Percentiles rank a stretch among this genome's conserved stretches.
phyloP scores from a whole-genome alignment of 345 rosid genomes.

The Geranium brycei region DNA sequence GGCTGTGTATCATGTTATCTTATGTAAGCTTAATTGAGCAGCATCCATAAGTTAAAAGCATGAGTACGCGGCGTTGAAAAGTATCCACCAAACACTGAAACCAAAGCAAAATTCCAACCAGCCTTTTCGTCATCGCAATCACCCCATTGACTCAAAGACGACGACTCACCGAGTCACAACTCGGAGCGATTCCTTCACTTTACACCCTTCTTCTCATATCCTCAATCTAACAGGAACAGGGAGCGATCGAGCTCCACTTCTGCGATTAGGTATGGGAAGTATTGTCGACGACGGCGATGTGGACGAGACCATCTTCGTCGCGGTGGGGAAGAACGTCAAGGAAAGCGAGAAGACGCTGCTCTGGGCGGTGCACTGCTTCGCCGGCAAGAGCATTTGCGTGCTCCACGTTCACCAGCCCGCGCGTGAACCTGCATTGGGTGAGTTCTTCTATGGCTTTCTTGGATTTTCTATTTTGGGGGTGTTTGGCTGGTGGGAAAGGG shows the following conservation, averaged over 20 bases:
- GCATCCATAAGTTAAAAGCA: too few relatives aligned
- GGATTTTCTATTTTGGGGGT: slow-evolving; percentile 2
- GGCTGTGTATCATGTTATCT: too few relatives aligned
- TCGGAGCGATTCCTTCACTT: not conserved
- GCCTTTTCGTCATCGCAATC: not conserved
- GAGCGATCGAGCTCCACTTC: too few relatives aligned
- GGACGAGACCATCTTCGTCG: slow-evolving; percentile 62
- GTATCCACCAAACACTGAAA: not conserved
- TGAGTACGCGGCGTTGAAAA: not conserved
- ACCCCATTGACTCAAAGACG: not conserved
- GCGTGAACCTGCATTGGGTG: slow-evolving; percentile 35
- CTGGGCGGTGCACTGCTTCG: slow-evolving; percentile 59
- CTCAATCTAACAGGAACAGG: too few relatives aligned
- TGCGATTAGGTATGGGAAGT: not conserved
- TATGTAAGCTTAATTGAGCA: not conserved
- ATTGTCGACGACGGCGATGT: slow-evolving; percentile 11
- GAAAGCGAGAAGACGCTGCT: slow-evolving; percentile 39
- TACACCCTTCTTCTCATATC: not conserved
- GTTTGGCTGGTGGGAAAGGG: slow-evolving; percentile 3
- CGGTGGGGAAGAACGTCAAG: slow-evolving; percentile 59
- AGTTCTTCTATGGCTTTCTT: slow-evolving; percentile 12
- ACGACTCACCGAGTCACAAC: not conserved
- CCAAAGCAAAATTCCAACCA: not conserved
- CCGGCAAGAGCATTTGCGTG: slow-evolving; percentile 58
- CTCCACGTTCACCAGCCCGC: slow-evolving; percentile 60